phyloP scores from a whole-genome alignment of 257 asterid genomes.

The Cinchona pubescens region DNA sequence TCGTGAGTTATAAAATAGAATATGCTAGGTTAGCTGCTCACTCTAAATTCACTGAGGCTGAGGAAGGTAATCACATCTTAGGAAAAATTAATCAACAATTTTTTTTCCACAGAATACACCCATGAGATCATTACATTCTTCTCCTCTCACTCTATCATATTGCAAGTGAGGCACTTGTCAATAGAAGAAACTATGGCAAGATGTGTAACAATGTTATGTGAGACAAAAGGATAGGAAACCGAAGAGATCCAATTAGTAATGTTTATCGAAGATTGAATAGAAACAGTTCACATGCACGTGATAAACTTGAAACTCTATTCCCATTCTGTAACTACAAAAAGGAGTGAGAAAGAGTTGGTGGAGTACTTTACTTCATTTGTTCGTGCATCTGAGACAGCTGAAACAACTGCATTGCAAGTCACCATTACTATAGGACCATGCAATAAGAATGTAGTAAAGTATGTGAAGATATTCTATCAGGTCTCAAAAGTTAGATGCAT shows the following conservation, averaged over 20 bases:
- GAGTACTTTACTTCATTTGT: slow-evolving; percentile 87
- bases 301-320: neutral
- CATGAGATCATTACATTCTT: neutral
- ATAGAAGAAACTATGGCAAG: neutral
- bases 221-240: neutral
- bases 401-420: slow-evolving; percentile 82
- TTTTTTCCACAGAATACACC: neutral
- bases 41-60: neutral
- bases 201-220: neutral
- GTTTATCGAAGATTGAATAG: neutral
- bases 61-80: too few species aligned
- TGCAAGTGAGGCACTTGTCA: neutral
- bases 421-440: slow-evolving; percentile 70
- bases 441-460: slow-evolving; percentile 85
- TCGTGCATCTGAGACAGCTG: slow-evolving; percentile 83
- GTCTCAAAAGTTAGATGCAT: slow-evolving; percentile 89
- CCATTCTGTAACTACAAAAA: neutral
- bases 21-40: neutral
- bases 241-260: too few species aligned
- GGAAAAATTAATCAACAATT: neutral
- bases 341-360: slow-evolving; percentile 12
- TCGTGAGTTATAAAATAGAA: neutral
- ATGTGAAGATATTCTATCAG: slow-evolving; percentile 82
- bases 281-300: neutral
- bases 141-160: neutral